Percentiles rank a stretch among this genome's conserved stretches.
Conservation (phyloP, 768 basidiomycete genomes). For the Mycena epipterygia region DNA sequence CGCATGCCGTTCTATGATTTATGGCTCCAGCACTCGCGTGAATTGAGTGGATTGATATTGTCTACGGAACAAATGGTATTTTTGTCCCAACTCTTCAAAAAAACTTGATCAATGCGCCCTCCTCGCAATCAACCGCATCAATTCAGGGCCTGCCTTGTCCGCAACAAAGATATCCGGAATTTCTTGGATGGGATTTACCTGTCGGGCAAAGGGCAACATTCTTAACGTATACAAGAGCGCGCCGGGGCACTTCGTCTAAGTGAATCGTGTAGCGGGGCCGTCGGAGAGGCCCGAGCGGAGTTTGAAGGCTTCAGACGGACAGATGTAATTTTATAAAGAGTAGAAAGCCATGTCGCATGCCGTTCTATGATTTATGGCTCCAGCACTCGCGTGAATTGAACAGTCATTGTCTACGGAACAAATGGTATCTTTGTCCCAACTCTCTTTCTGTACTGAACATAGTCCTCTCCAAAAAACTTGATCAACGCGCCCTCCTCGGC, state of each 20-base stretch:
- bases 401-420: slow-evolving; percentile 62
- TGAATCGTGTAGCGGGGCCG: too few relatives aligned
- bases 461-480: slow-evolving; percentile 88
- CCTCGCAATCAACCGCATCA: slow-evolving; percentile 92
- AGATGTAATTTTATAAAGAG: too few relatives aligned
- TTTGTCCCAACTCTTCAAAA: slow-evolving; percentile 92
- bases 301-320: too few relatives aligned
- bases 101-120: slow-evolving; percentile 77
- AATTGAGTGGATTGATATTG: neutral
- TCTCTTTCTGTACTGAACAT: slow-evolving; percentile 77
- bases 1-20: slow-evolving; percentile 37
- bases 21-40: slow-evolving; percentile 9
- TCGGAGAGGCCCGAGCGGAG: too few relatives aligned
- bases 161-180: slow-evolving; percentile 99
- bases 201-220: slow-evolving; percentile 84
- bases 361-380: slow-evolving; percentile 28
- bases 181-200: slow-evolving; percentile 97
- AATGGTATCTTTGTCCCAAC: slow-evolving; percentile 94
- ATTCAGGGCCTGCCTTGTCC: slow-evolving; percentile 98
- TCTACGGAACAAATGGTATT: slow-evolving; percentile 86
- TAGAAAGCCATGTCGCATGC: slow-evolving; percentile 46
- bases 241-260: slow-evolving; percentile 28
- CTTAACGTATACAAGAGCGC: slow-evolving; percentile 62
- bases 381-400: neutral
- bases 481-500: slow-evolving; percentile 87